A percentile compares a stretch with the other conserved stretches of the same genome.
Evolutionary conservation across 2,329 filamentous ascomycete species (phyloP).

Genomic region (Monosporascus cannonballus): DNA sequence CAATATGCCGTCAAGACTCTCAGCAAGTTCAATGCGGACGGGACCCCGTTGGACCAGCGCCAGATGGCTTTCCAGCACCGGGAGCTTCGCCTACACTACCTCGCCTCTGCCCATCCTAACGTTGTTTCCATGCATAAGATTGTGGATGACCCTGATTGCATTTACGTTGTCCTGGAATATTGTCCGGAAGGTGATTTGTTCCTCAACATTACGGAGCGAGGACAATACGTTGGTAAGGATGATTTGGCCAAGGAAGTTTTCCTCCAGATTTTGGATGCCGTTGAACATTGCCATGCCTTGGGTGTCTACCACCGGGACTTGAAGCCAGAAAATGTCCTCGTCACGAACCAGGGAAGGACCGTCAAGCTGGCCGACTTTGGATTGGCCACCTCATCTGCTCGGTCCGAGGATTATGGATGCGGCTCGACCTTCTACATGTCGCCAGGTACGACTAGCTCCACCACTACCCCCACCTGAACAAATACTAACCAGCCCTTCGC

Average conservation of each 20-base stretch:
- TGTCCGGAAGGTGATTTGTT: slow-evolving; percentile 97
- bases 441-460: slow-evolving; percentile 63
- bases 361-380: slow-evolving; percentile 98
- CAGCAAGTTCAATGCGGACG: slow-evolving; percentile 76
- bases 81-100: slow-evolving; percentile 87
- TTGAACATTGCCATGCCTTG: slow-evolving; percentile 86
- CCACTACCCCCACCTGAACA: slow-evolving; percentile 7
- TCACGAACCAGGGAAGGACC: slow-evolving; percentile 79
- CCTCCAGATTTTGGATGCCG: slow-evolving; percentile 92
- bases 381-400: slow-evolving; percentile 75
- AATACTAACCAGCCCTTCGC: slow-evolving; percentile 18
- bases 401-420: slow-evolving; percentile 92
- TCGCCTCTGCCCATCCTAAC: slow-evolving; percentile 83
- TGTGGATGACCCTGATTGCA: slow-evolving; percentile 85
- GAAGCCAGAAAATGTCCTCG: slow-evolving; percentile 96
- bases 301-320: slow-evolving; percentile 97
- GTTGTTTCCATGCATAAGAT: slow-evolving; percentile 93
- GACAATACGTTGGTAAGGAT: slow-evolving; percentile 91
- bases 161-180: slow-evolving; percentile 93
- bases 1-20: slow-evolving; percentile 95
- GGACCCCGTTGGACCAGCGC: slow-evolving; percentile 68
- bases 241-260: slow-evolving; percentile 80
- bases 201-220: slow-evolving; percentile 92
- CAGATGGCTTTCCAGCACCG: slow-evolving; percentile 87
- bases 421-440: slow-evolving; percentile 99